Base-by-base conservation (phyloP, 148 eudicot genomes). In the Pharnaceum exiguum region DNA sequence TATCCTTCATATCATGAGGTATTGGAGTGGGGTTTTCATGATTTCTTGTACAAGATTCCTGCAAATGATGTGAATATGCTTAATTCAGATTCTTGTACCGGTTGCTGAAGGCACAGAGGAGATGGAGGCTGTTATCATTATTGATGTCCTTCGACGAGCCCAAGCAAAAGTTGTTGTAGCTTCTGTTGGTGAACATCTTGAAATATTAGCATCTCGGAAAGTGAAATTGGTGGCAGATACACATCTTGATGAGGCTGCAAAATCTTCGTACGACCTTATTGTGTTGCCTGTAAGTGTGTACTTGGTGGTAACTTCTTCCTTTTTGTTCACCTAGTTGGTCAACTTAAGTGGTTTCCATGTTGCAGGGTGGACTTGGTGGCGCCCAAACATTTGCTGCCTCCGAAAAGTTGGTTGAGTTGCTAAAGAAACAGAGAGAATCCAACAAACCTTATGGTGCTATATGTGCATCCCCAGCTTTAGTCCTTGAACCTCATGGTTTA, bases 381-480 rank as follows among this genome's bases (percentile, higher is more conserved):
- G 99, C 99, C 25, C 63, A 83, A 75, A 78, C 87, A 27, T 94
- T 94, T 65, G 80, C 96, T 1, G 76, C 77, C 23, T 83, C 95
- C 22, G 82, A 84, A 61, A 86, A 74, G 50, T 75, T 94, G 56
- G 85, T 94, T 13, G 72, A 80, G 68, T 42, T 89, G 76, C 77
- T 94, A 57, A 89, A 86, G 84, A 83, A 86, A 72, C 99, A 89
- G 65, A 82, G 69, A 42, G 87, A 86, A 65, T 63, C 95, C 18
- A 78, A 76, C 49, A 82, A 61, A 59, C 87, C 84, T 10, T 86
- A 86, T 65, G 99, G 91, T 58, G 99, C 96, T 12, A 89, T 94
- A 50, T 94, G 99, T 70, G 99, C 99, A 44, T 89, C 99, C 68
- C 99, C 99, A 13, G 96, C 99, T 57, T 53, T 86, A 46, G 95